These are phyloP conservation scores for Platismatia glauca DNA, from an alignment of 495 filamentous ascomycete genomes.

Conservation along the genomic window DNA sequence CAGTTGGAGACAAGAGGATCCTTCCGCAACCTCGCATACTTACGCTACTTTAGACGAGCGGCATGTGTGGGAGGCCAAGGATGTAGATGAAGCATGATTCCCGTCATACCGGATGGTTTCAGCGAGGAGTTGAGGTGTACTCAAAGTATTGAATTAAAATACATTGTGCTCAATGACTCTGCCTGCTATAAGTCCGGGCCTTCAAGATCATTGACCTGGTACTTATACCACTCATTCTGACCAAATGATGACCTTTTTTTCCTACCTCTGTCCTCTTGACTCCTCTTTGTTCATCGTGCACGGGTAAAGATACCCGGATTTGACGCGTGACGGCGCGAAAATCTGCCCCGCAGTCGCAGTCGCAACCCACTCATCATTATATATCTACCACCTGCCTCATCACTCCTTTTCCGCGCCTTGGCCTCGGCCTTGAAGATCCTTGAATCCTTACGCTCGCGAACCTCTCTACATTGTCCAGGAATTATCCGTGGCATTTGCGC, in stretches of 20 bases:
- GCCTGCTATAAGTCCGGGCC: not conserved
- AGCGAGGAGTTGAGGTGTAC: conserved; percentile 13
- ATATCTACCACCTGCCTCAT: not conserved
- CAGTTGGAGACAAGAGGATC: not conserved
- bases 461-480: not conserved
- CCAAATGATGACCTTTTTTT: not conserved
- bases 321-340: not conserved
- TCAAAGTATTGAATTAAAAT: too few species aligned
- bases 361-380: not conserved
- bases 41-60: conserved; percentile 19
- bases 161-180: not conserved
- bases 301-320: too few species aligned
- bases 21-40: conserved; percentile 1
- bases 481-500: not conserved
- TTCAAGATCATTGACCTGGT: not conserved
- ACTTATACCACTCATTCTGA: not conserved
- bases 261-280: not conserved
- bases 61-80: conserved; percentile 17
- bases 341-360: not conserved
- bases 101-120: not conserved
- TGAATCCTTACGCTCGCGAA: not conserved
- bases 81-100: conserved; percentile 12
- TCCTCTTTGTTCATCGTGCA: too few species aligned
- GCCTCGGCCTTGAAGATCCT: not conserved
- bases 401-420: not conserved